Percentiles rank a stretch among this genome's conserved stretches.
Conservation (phyloP, 2,329 filamentous ascomycete species). For the Ambrosiella cleistominuta region DNA sequence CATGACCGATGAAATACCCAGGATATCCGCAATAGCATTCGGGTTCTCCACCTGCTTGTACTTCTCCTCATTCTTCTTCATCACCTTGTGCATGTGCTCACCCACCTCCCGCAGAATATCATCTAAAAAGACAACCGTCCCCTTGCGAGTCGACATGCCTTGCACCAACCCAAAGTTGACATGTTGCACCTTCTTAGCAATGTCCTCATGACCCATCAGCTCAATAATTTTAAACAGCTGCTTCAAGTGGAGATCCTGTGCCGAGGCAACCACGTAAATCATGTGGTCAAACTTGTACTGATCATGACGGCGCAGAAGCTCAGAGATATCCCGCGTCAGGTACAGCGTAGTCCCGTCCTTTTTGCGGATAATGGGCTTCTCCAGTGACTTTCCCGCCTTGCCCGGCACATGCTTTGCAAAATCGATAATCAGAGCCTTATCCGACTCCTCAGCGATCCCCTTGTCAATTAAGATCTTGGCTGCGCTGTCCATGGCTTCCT, state of each 20-base stretch:
- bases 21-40: slow-evolving; percentile 60
- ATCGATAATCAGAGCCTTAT: slow-evolving; percentile 57
- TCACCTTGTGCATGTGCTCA: slow-evolving; percentile 96
- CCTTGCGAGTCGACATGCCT: slow-evolving; percentile 53
- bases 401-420: slow-evolving; percentile 50
- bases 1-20: slow-evolving; percentile 93
- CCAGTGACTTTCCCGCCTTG: slow-evolving; percentile 51
- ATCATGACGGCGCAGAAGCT: slow-evolving; percentile 47
- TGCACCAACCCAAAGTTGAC: slow-evolving; percentile 59
- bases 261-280: slow-evolving; percentile 60
- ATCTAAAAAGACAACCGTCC: slow-evolving; percentile 57
- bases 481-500: slow-evolving; percentile 46
- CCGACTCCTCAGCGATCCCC: slow-evolving; percentile 47
- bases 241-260: slow-evolving; percentile 55
- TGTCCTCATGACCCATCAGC: slow-evolving; percentile 50
- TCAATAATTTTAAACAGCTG: slow-evolving; percentile 64
- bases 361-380: slow-evolving; percentile 54
- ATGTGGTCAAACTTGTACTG: slow-evolving; percentile 57
- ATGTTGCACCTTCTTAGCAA: slow-evolving; percentile 51
- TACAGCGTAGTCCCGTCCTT: slow-evolving; percentile 61
- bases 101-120: slow-evolving; percentile 63
- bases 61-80: slow-evolving; percentile 79
- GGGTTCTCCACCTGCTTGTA: slow-evolving; percentile 81
- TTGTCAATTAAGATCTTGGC: slow-evolving; percentile 45
- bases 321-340: slow-evolving; percentile 60